phyloP scores from a whole-genome alignment of 2,329 filamentous ascomycete species.

The Penicillium frequentans region DNA sequence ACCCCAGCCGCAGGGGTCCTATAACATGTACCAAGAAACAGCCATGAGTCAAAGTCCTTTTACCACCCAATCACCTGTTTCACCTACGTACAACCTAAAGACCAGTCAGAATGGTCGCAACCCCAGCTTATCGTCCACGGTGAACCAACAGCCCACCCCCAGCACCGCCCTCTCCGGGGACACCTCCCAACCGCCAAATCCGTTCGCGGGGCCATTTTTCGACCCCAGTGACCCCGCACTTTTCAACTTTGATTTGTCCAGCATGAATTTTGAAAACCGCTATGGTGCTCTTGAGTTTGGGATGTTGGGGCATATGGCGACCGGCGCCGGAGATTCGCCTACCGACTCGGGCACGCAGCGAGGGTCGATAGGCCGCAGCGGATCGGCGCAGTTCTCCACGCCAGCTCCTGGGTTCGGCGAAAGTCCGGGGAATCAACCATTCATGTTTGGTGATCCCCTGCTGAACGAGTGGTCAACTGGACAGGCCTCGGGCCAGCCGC shows the following conservation, averaged over 20 bases:
- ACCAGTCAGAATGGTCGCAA: conserved; percentile 39
- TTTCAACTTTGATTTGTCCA: conserved; percentile 94
- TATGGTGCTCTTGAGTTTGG: conserved; percentile 95
- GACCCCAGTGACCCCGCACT: conserved; percentile 88
- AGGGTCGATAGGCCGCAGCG: conserved; percentile 47
- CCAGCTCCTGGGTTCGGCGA: conserved; percentile 45
- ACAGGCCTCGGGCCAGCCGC: conserved; percentile 31
- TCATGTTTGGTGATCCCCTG: conserved; percentile 48
- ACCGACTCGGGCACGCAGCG: conserved; percentile 58
- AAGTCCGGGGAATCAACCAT: conserved; percentile 46
- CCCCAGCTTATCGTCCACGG: conserved; percentile 35
- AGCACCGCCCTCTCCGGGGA: conserved; percentile 52
- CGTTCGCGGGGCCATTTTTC: conserved; percentile 65
- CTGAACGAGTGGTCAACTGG: conserved; percentile 48
- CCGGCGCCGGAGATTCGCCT: conserved; percentile 78
- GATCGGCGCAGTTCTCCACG: conserved; percentile 42
- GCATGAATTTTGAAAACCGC: conserved; percentile 91
- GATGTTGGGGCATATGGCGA: conserved; percentile 94
- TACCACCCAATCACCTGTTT: conserved; percentile 66
- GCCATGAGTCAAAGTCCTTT: conserved; percentile 55
- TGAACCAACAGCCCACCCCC: conserved; percentile 46
- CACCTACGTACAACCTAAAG: conserved; percentile 66
- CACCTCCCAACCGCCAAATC: conserved; percentile 37
- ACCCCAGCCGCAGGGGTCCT: conserved; percentile 25
- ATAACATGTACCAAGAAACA: conserved; percentile 51